A percentile compares a stretch with the other conserved stretches of the same genome.
phyloP scores from a whole-genome alignment of 1,284 basidiomycete genomes.

The Phenoliferia sp. region DNA sequence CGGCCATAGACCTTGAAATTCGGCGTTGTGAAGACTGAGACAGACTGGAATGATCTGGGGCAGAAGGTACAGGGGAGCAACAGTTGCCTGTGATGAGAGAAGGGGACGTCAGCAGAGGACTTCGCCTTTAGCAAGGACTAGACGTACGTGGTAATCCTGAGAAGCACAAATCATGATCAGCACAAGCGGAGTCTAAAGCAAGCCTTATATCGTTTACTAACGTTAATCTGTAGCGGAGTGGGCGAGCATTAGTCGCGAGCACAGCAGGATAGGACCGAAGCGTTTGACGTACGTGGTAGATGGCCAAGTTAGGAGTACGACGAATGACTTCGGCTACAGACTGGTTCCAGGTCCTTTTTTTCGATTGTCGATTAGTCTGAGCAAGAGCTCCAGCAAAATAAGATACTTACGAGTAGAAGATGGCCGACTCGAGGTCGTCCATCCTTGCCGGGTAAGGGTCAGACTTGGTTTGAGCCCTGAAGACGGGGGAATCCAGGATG shows the following conservation, averaged over 20 bases:
- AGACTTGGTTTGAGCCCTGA: background rate
- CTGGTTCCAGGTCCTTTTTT: background rate
- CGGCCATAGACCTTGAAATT: background rate
- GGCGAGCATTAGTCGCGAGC: no score
- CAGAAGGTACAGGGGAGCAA: background rate
- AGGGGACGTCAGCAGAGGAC: no score
- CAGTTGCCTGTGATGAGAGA: no score
- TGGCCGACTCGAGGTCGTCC: background rate
- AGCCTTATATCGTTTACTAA: no score
- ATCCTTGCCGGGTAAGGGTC: background rate
- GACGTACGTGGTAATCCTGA: background rate
- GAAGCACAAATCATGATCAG: no score
- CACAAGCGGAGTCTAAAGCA: no score
- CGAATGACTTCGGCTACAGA: background rate
- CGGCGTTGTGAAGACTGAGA: background rate
- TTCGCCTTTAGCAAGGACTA: no score
- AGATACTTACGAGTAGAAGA: background rate
- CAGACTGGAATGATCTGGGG: background rate
- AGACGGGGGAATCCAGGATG: background rate
- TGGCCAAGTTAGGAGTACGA: background rate
- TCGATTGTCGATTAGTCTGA: background rate
- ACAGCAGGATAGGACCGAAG: background rate
- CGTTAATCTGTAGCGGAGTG: background rate
- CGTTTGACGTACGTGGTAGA: background rate
- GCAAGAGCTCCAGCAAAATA: background rate